phyloP scores from a whole-genome alignment of 345 rosid species.

The Eutrema japonicum region DNA sequence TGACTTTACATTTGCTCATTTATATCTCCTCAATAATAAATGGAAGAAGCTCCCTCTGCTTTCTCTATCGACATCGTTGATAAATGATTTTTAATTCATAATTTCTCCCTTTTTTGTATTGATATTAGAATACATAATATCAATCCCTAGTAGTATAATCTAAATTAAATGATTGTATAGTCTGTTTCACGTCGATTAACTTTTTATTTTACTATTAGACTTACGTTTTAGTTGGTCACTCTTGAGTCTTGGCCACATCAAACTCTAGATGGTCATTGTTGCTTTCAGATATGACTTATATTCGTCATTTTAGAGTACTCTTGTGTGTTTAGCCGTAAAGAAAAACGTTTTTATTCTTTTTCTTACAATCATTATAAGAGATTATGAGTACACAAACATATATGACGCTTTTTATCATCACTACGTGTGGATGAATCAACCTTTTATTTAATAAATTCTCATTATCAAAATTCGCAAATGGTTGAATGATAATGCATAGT shows the following conservation, averaged over 20 bases:
- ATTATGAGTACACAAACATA: conserved; percentile 25
- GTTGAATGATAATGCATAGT: conserved; percentile 8
- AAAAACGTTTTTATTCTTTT: background rate
- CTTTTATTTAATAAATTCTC: background rate
- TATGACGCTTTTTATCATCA: conserved; percentile 32
- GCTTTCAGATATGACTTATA: conserved; percentile 2
- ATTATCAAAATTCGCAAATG: background rate
- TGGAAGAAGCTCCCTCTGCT: conserved; percentile 27
- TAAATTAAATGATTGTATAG: too few species aligned
- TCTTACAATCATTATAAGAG: background rate
- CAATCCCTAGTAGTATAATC: too few species aligned
- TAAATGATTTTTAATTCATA: background rate
- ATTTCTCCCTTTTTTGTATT: too few species aligned
- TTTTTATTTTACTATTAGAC: too few species aligned
- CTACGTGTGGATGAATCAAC: conserved; percentile 39
- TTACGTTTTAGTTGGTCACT: background rate
- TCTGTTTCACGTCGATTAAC: too few species aligned
- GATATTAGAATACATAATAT: too few species aligned
- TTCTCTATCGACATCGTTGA: background rate
- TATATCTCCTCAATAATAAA: conserved; percentile 37
- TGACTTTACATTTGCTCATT: conserved; percentile 39
- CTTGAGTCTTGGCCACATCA: background rate
- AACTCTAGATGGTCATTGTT: background rate
- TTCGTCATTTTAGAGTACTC: conserved; percentile 16
- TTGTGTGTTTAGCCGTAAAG: conserved; percentile 16